These are phyloP conservation scores for Teratosphaeria viscida DNA, from an alignment of 2,329 filamentous ascomycete species.

Conservation along the genomic window DNA sequence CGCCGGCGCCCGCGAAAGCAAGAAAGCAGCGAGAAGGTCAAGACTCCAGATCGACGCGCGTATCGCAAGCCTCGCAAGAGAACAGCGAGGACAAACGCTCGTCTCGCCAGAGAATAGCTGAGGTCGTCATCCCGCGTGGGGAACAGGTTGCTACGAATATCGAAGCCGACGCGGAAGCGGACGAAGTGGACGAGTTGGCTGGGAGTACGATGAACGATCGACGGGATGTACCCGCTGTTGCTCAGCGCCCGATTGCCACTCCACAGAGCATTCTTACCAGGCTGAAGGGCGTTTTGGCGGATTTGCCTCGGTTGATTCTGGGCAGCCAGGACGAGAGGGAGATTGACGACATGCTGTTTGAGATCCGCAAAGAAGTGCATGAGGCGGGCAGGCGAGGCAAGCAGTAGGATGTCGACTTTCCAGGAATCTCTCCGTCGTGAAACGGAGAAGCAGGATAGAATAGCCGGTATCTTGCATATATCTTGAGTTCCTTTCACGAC, in stretches of 20 bases:
- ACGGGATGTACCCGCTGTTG: not conserved
- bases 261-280: conserved; percentile 43
- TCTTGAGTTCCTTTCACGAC: not conserved
- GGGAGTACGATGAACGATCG: not conserved
- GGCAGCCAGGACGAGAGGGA: conserved; percentile 56
- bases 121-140: not conserved
- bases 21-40: conserved; percentile 14
- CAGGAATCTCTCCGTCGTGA: not conserved
- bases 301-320: conserved; percentile 50
- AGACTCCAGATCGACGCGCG: conserved; percentile 4
- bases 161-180: not conserved
- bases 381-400: conserved; percentile 41
- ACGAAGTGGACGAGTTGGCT: not conserved
- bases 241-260: conserved; percentile 26
- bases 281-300: conserved; percentile 47
- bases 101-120: not conserved
- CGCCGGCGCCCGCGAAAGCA: conserved; percentile 12
- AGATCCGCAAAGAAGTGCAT: conserved; percentile 64
- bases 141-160: not conserved
- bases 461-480: not conserved
- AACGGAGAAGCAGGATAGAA: not conserved
- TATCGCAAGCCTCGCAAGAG: conserved; percentile 2
- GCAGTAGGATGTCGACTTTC: not conserved
- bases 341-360: conserved; percentile 69
- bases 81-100: not conserved